Evolutionary conservation across 2,329 filamentous ascomycete species (phyloP).

Genomic region (Blumeriella jaapii): DNA sequence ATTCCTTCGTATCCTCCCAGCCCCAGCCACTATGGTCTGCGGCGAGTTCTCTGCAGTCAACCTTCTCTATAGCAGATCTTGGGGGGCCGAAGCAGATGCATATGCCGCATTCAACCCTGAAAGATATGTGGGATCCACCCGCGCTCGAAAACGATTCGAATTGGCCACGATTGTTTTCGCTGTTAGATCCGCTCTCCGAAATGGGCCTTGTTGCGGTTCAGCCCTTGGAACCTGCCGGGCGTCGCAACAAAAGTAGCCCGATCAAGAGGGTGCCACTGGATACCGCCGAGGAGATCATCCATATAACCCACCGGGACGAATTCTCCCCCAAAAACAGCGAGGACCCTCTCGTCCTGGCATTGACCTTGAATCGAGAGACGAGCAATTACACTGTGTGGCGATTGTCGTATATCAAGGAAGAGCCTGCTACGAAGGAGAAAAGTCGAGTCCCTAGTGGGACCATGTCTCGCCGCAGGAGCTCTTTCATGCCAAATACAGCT

Average conservation of each 20-base stretch:
- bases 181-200: slow-evolving; percentile 78
- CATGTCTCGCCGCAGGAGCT: slow-evolving; percentile 40
- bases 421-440: slow-evolving; percentile 37
- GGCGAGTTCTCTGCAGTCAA: slow-evolving; percentile 37
- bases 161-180: slow-evolving; percentile 66
- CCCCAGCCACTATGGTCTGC: slow-evolving; percentile 40
- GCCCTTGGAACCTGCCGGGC: slow-evolving; percentile 31
- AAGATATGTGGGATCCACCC: slow-evolving; percentile 45
- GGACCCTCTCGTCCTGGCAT: slow-evolving; percentile 55
- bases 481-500: slow-evolving; percentile 54
- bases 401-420: slow-evolving; percentile 62
- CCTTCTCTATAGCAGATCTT: slow-evolving; percentile 45
- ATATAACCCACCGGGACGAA: slow-evolving; percentile 59
- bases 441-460: slow-evolving; percentile 26
- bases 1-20: slow-evolving; percentile 71
- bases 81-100: slow-evolving; percentile 44
- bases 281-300: slow-evolving; percentile 69
- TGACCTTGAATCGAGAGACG: slow-evolving; percentile 69
- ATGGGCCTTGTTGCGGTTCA: slow-evolving; percentile 68
- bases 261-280: slow-evolving; percentile 50
- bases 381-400: slow-evolving; percentile 79
- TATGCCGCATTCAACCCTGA: slow-evolving; percentile 41
- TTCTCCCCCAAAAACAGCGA: slow-evolving; percentile 30
- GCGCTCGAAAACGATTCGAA: slow-evolving; percentile 43
- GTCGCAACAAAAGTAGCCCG: slow-evolving; percentile 30